phyloP scores from a whole-genome alignment of 768 basidiomycete species.

The Termitomyces sp. region DNA sequence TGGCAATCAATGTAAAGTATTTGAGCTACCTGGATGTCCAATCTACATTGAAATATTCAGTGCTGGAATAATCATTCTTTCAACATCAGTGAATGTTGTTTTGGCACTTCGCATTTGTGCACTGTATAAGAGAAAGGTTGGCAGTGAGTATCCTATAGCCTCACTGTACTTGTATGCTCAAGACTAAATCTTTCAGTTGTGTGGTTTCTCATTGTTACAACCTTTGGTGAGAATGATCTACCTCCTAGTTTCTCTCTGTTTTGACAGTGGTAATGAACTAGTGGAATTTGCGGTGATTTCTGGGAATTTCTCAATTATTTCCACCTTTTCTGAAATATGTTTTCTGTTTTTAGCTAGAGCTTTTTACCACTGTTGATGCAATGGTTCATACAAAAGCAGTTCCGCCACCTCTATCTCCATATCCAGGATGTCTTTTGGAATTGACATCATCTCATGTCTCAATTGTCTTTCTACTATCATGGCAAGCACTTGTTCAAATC shows the following conservation, averaged over 20 bases:
- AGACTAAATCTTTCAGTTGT: background rate
- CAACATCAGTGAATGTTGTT: constrained; percentile 3
- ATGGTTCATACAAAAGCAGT: background rate
- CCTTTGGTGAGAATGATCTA: background rate
- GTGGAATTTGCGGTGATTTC: background rate
- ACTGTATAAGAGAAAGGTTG: background rate
- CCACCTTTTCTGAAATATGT: background rate
- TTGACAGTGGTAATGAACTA: background rate
- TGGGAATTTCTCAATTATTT: background rate
- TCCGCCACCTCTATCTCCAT: background rate
- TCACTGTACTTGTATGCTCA: background rate
- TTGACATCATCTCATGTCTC: background rate
- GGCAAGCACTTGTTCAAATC: background rate
- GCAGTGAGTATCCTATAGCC: background rate
- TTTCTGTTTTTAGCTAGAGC: background rate
- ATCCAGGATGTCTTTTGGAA: background rate
- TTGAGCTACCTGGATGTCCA: background rate
- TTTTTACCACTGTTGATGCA: background rate
- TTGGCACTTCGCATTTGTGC: constrained; percentile 6
- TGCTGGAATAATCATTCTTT: background rate
- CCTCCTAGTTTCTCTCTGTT: background rate
- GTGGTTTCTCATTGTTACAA: background rate
- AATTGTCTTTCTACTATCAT: background rate
- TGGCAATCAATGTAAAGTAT: background rate
- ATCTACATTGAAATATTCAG: background rate